Evolutionary conservation across 1,284 basidiomycete genomes (phyloP).

Genomic region (Tylopilus sp.): DNA sequence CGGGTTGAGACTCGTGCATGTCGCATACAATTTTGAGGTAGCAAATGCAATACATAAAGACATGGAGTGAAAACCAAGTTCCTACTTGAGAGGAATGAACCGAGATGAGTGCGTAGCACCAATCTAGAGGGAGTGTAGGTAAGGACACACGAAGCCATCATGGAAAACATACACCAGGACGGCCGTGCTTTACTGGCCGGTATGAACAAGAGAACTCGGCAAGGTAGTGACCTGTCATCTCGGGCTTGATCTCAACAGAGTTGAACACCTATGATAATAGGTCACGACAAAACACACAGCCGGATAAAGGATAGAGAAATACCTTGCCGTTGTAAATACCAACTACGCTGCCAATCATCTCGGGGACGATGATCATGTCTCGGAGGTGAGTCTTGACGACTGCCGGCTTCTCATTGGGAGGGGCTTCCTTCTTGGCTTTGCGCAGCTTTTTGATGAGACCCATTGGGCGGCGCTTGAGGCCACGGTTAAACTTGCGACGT

Average conservation of each 20-base stretch:
- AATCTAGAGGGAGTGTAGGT: slow-evolving; percentile 49
- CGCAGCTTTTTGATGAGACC: slow-evolving; percentile 99
- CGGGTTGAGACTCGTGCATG: slow-evolving; percentile 14
- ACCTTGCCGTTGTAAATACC: slow-evolving; percentile 99
- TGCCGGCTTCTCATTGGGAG: slow-evolving; percentile 96
- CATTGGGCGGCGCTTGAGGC: slow-evolving; percentile 98
- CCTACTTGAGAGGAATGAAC: slow-evolving; percentile 63
- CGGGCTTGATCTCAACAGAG: slow-evolving; percentile 98
- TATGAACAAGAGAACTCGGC: slow-evolving; percentile 94
- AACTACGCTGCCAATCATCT: slow-evolving; percentile 98
- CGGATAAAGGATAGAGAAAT: slow-evolving; percentile 20
- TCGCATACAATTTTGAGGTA: slow-evolving; percentile 31
- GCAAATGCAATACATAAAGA: slow-evolving; percentile 20
- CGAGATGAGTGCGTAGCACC: slow-evolving; percentile 83
- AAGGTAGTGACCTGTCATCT: slow-evolving; percentile 99
- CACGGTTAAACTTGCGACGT: slow-evolving; percentile 97
- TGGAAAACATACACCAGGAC: slow-evolving; percentile 73
- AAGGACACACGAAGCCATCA: background rate
- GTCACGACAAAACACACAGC: slow-evolving; percentile 1
- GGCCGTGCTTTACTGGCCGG: slow-evolving; percentile 99
- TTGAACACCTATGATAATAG: slow-evolving; percentile 74
- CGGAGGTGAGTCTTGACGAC: slow-evolving; percentile 99
- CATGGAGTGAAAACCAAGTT: slow-evolving; percentile 2
- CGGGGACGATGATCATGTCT: slow-evolving; percentile 99
- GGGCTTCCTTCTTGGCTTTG: slow-evolving; percentile 99